Percentiles rank a stretch among this genome's conserved stretches.
phyloP scores from a whole-genome alignment of 306 rosid genomes.

The Malus sieversii region DNA sequence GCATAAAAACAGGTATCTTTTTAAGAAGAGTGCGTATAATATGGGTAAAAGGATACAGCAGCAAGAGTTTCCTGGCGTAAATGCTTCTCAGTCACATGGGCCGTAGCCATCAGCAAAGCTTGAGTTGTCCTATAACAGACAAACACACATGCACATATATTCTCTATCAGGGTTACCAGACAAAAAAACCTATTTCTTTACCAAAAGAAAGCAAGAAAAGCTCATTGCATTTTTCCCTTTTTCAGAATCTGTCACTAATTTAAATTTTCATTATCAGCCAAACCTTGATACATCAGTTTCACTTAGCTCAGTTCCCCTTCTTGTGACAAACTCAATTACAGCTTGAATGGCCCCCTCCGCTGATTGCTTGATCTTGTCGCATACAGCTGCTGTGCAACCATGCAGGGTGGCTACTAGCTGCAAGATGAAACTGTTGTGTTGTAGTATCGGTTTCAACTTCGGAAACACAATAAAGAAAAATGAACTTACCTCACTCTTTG shows the following conservation, averaged over 20 bases:
- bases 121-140: constrained; percentile 64
- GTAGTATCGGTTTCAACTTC: not conserved
- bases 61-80: constrained; percentile 82
- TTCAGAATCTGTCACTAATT: constrained; percentile 1
- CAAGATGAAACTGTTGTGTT: constrained; percentile 5
- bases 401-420: constrained; percentile 85
- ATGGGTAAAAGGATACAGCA: constrained; percentile 72
- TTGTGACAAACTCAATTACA: constrained; percentile 72
- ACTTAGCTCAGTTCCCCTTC: constrained; percentile 67
- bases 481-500: constrained; percentile 70
- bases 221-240: constrained; percentile 8
- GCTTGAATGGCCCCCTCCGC: constrained; percentile 98
- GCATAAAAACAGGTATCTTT: not conserved
- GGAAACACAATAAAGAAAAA: not conserved
- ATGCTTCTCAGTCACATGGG: constrained; percentile 76
- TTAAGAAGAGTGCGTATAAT: not conserved
- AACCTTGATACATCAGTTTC: constrained; percentile 87
- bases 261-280: constrained; percentile 11
- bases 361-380: constrained; percentile 88
- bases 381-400: constrained; percentile 75
- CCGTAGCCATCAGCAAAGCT: constrained; percentile 70
- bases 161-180: constrained; percentile 17
- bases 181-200: constrained; percentile 8
- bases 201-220: constrained; percentile 4
- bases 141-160: not conserved